Base-by-base conservation (phyloP, 2,329 filamentous ascomycete species). In the Seiridium cupressi region DNA sequence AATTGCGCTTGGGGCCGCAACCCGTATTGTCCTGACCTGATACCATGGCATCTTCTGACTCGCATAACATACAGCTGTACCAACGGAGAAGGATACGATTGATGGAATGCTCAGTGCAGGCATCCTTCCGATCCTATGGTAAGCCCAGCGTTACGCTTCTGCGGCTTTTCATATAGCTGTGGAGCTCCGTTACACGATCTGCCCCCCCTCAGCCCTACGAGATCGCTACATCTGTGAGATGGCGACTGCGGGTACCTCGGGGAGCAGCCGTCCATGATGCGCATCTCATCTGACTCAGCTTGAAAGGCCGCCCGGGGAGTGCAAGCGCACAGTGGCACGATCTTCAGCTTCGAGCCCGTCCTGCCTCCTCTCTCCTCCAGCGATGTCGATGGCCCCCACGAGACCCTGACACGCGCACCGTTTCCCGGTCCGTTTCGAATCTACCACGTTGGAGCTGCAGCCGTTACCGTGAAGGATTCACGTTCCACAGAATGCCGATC, bases 171-270 rank as follows among this genome's bases (percentile, higher is more conserved):
- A 26, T 42, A 18, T 55, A 38, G 18, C 36, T 55, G 51, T 55
- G 36, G 51, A 55, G 51, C 11, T 55, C 31, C 38, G 51, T 55
- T 55, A 55, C 51, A 55, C 51, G 31, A 55, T 32, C 51, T 31
- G n/a, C 51, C 51, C 51, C 18, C 40, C 49, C 10, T 55, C 51
- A 55, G 51, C 51, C 51, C 51, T 55, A 55, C 40, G 51, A 55
- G 51, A 55, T 55, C 51, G 38, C 40, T 32, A 31, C n/a, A 38
- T 44, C 49, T 49, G 49, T 53, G 34, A 53, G 49, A 55, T 44
- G 51, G 51, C 51, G 51, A 34, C 31, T 55, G 38, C 51, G 51
- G 51, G 51, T 55, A 55, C 51, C 49, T 53, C 51, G 36, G 51
- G 51, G 51, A 55, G 26, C n/a, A 44, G 36, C 51, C 51, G 51